Conservation (phyloP, 306 rosid genomes). For the Corylus avellana region DNA sequence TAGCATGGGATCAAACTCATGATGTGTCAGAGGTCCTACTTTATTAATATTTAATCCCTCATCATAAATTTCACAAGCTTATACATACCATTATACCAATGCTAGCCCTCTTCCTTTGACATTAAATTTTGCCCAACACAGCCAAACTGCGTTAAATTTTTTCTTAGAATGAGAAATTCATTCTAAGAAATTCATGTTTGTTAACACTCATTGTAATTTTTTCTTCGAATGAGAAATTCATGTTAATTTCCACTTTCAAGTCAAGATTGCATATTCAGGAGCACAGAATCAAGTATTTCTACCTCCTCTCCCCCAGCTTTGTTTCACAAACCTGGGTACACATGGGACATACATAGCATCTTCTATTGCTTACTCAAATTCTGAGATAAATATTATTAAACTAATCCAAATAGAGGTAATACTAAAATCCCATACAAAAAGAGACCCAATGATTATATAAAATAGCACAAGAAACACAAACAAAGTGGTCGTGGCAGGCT, state of each 20-base stretch:
- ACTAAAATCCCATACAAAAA: slow-evolving; percentile 33
- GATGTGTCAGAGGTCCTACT: no score
- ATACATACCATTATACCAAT: no score
- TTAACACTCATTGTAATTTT: no score
- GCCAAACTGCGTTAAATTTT: no score
- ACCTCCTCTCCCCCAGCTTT: not conserved
- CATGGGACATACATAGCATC: not conserved
- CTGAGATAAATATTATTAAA: slow-evolving; percentile 19
- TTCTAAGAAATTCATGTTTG: no score
- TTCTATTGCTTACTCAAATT: slow-evolving; percentile 35
- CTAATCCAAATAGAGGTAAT: slow-evolving; percentile 34
- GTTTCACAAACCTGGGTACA: slow-evolving; percentile 10
- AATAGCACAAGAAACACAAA: slow-evolving; percentile 24
- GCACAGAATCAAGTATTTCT: not conserved
- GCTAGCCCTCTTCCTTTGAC: no score
- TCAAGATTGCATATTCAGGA: not conserved
- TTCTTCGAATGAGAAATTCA: no score
- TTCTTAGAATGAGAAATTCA: no score
- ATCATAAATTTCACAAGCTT: no score
- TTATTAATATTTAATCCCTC: no score
- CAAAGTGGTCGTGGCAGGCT: slow-evolving; percentile 21
- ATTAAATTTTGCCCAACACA: no score
- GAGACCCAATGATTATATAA: slow-evolving; percentile 30
- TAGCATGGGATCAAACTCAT: no score
- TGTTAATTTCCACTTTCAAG: not conserved